phyloP scores from a whole-genome alignment of 306 rosid species.

The Bauhinia variegata region DNA sequence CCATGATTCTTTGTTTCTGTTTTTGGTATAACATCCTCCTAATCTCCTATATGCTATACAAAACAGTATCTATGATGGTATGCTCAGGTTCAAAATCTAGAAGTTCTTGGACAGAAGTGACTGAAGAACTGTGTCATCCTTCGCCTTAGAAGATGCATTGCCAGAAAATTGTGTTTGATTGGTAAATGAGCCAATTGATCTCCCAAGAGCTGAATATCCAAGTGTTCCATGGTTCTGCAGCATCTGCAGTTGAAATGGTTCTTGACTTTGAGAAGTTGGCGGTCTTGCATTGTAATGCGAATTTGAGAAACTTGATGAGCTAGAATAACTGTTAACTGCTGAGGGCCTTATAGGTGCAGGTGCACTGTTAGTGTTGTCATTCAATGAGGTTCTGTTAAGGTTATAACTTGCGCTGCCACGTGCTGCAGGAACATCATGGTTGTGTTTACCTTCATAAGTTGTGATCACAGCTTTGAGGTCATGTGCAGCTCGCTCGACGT shows the following conservation, averaged over 20 bases:
- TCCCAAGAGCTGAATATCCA: conserved; percentile 32
- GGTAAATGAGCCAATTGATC: conserved; percentile 28
- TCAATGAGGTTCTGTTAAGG: conserved; percentile 37
- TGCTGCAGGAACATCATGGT: conserved; percentile 92
- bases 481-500: conserved; percentile 86
- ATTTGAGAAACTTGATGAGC: conserved; percentile 37
- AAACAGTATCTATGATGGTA: conserved; percentile 1
- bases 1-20: conserved; percentile 31
- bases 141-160: conserved; percentile 37
- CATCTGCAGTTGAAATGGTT: conserved; percentile 40
- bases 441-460: conserved; percentile 94
- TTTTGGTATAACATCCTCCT: conserved; percentile 30
- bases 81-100: conserved; percentile 19
- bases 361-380: conserved; percentile 23
- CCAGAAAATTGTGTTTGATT: conserved; percentile 40
- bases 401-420: conserved; percentile 65
- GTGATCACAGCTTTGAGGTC: conserved; percentile 89
- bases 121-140: conserved; percentile 50
- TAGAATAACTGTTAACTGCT: conserved; percentile 39
- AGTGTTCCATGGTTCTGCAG: conserved; percentile 40
- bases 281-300: conserved; percentile 38
- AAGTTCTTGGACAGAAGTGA: conserved; percentile 50
- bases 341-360: conserved; percentile 59
- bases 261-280: conserved; percentile 44
- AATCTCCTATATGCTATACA: conserved; percentile 43